A percentile compares a stretch with the other conserved stretches of the same genome.
Evolutionary conservation across 1,284 basidiomycete species (phyloP).

Genomic region (Ustilago cynodontis): DNA sequence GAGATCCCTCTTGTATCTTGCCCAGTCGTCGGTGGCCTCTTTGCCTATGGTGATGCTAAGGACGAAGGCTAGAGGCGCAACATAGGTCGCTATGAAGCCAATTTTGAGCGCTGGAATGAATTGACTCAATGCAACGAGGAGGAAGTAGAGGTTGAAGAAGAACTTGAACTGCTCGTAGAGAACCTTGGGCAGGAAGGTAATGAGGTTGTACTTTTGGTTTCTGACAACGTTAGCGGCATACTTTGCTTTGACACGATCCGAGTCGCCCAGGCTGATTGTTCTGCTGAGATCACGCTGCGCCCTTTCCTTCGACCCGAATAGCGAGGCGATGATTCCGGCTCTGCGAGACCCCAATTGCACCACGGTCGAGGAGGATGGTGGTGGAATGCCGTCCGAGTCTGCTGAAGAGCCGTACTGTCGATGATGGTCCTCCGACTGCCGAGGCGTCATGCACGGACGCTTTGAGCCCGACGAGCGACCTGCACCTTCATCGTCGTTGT

Average conservation of each 20-base stretch:
- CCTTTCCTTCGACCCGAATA: constrained; percentile 33
- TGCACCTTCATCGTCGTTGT: constrained; percentile 26
- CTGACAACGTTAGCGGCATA: constrained; percentile 84
- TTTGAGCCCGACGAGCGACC: constrained; percentile 13
- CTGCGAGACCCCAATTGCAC: constrained; percentile 34
- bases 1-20: constrained; percentile 87
- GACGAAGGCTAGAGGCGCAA: constrained; percentile 95
- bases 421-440: constrained; percentile 46
- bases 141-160: constrained; percentile 99
- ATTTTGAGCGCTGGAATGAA: constrained; percentile 97
- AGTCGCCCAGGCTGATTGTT: constrained; percentile 40
- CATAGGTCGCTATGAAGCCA: constrained; percentile 96
- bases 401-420: constrained; percentile 39
- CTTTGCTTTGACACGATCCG: constrained; percentile 51
- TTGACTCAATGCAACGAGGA: constrained; percentile 94
- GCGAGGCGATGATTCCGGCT: constrained; percentile 35
- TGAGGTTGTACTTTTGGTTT: constrained; percentile 97
- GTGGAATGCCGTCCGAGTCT: constrained; percentile 23
- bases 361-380: constrained; percentile 15
- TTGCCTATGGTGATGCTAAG: constrained; percentile 96
- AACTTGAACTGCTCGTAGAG: constrained; percentile 99
- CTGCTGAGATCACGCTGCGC: constrained; percentile 36
- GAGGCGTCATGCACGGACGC: constrained; percentile 21
- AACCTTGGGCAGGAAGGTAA: constrained; percentile 94
- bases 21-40: constrained; percentile 98